phyloP scores from a whole-genome alignment of 345 rosid genomes.

The Reutealis trisperma region DNA sequence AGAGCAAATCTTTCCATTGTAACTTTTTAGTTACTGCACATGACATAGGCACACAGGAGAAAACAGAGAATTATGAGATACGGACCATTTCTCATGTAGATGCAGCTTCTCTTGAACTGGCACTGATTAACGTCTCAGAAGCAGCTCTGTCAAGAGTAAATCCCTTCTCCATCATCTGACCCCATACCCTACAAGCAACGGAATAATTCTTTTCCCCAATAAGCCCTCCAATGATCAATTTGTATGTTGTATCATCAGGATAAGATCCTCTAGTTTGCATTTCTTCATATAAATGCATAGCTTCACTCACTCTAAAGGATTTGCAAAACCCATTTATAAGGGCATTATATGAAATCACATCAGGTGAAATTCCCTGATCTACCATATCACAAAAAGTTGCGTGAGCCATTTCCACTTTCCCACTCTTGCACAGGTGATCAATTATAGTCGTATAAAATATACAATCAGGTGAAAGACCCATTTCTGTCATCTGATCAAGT shows the following conservation, averaged over 20 bases:
- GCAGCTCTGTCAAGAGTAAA: constrained; percentile 78
- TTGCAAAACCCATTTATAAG: constrained; percentile 80
- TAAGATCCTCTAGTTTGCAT: constrained; percentile 60
- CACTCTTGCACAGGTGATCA: constrained; percentile 74
- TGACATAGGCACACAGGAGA: neutral
- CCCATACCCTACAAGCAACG: constrained; percentile 81
- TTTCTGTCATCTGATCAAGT: constrained; percentile 62
- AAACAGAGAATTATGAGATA: constrained; percentile 11
- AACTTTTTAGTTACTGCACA: constrained; percentile 4
- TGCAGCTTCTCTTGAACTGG: constrained; percentile 38
- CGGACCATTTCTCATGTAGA: constrained; percentile 33
- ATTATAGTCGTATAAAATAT: constrained; percentile 79
- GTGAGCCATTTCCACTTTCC: constrained; percentile 65
- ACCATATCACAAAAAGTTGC: constrained; percentile 70
- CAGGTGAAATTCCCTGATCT: constrained; percentile 68
- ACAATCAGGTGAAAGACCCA: constrained; percentile 63
- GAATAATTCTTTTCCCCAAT: constrained; percentile 57
- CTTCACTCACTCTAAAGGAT: constrained; percentile 59
- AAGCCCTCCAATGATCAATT: constrained; percentile 81
- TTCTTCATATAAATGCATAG: constrained; percentile 62
- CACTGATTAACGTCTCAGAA: constrained; percentile 65
- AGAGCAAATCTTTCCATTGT: constrained; percentile 5
- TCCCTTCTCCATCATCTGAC: constrained; percentile 98
- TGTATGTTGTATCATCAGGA: constrained; percentile 85
- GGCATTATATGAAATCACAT: constrained; percentile 74